A percentile compares a stretch with the other conserved stretches of the same genome.
phyloP scores from a whole-genome alignment of 352 stramenopile genomes.

The Thraustochytrium sp. region DNA sequence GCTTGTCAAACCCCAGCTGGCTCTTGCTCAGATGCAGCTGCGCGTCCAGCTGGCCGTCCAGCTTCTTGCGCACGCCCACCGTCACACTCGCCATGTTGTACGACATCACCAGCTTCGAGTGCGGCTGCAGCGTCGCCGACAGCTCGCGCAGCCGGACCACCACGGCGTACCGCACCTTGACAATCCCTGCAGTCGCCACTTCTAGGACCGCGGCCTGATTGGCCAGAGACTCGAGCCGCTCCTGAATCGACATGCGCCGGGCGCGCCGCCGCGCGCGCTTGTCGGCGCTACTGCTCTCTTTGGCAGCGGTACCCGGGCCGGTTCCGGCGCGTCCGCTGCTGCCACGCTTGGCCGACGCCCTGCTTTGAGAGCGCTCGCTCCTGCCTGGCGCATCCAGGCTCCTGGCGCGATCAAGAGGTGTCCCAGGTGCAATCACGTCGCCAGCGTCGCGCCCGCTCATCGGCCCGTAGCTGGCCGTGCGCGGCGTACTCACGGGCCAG shows the following conservation, averaged over 20 bases:
- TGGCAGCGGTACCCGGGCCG: no score
- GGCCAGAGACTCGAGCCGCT: constrained; percentile 8
- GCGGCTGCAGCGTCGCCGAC: neutral
- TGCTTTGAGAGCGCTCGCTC: no score
- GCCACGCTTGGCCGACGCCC: no score
- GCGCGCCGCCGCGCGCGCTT: neutral
- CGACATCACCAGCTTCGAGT: constrained; percentile 4
- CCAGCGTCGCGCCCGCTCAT: neutral
- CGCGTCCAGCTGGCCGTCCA: constrained; percentile 12
- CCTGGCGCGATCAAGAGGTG: no score
- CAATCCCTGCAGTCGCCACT: neutral
- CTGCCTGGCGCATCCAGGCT: no score
- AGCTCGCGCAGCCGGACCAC: neutral
- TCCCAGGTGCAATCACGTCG: no score
- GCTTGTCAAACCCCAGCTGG: constrained; percentile 39
- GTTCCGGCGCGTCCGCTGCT: no score
- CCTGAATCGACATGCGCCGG: constrained; percentile 4
- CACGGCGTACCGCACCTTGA: constrained; percentile 34
- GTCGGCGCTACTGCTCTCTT: no score
- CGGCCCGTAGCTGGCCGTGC: neutral
- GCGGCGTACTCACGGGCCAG: neutral
- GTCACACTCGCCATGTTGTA: constrained; percentile 38
- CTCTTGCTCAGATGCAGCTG: constrained; percentile 17
- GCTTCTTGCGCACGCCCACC: neutral
- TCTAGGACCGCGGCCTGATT: constrained; percentile 18